Conservation (phyloP, 2,329 filamentous ascomycete genomes). For the Colletotrichum sp. region DNA sequence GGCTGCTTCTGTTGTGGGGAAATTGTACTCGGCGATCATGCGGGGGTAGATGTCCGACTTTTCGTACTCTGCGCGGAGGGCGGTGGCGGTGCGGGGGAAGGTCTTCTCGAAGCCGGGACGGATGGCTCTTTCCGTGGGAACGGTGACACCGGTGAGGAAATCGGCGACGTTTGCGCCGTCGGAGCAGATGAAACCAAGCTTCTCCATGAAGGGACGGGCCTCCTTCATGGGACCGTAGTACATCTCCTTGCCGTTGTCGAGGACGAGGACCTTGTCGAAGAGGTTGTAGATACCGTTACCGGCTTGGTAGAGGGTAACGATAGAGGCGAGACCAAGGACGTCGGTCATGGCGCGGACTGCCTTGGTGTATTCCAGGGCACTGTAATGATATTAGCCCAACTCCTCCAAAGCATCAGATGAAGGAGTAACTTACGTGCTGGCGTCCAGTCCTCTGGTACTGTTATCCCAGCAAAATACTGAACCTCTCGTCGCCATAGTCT, state of each 20-base stretch:
- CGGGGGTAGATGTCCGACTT: constrained; percentile 51
- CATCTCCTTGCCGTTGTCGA: constrained; percentile 70
- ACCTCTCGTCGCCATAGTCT: constrained; percentile 62
- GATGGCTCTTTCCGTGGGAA: constrained; percentile 72
- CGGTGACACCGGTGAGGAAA: constrained; percentile 69
- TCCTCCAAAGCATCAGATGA: neutral
- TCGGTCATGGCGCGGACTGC: constrained; percentile 70
- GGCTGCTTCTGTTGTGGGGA: constrained; percentile 55
- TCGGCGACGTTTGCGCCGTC: constrained; percentile 69
- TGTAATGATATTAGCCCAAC: constrained; percentile 8
- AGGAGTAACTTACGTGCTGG: constrained; percentile 52
- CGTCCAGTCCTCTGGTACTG: constrained; percentile 68
- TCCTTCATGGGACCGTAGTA: constrained; percentile 67
- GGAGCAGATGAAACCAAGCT: constrained; percentile 66
- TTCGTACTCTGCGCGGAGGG: constrained; percentile 55
- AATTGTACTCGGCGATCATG: constrained; percentile 63
- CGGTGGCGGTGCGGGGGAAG: constrained; percentile 50
- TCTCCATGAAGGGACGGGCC: constrained; percentile 69
- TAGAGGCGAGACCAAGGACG: constrained; percentile 61
- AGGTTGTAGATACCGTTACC: constrained; percentile 73
- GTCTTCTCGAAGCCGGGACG: constrained; percentile 39
- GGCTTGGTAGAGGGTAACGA: constrained; percentile 73
- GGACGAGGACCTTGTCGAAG: constrained; percentile 73
- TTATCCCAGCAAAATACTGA: constrained; percentile 73
- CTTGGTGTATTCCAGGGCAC: constrained; percentile 64